Evolutionary conservation across 805 yeast species (phyloP).

Genomic region (Cyberlindnera sargentensis): DNA sequence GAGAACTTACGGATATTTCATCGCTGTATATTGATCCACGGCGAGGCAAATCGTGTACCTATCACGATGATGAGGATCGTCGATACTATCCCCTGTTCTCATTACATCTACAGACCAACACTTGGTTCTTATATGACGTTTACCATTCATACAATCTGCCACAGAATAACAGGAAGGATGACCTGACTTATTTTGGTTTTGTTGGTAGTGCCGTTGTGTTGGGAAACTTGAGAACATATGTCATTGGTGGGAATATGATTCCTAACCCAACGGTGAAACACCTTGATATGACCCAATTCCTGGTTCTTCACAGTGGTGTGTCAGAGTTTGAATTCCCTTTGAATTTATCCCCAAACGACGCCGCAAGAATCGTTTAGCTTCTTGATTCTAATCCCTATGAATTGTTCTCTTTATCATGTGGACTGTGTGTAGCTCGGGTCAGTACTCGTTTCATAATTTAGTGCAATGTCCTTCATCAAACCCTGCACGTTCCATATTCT

Average conservation of each 20-base stretch:
- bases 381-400: too few species aligned
- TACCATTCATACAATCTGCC: conserved; percentile 6
- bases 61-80: background rate
- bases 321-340: conserved; percentile 6
- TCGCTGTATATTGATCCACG: background rate
- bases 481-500: too few species aligned
- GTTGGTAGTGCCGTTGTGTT: conserved; percentile 3
- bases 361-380: background rate
- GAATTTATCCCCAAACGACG: background rate
- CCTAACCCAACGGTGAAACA: background rate
- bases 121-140: conserved; percentile 5
- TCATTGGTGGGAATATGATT: conserved; percentile 6
- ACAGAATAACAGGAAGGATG: background rate
- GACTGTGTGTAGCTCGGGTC: too few species aligned
- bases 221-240: conserved; percentile 7
- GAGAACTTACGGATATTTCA: conserved; percentile 12
- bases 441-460: too few species aligned
- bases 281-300: background rate
- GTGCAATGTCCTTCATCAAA: too few species aligned
- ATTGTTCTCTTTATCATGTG: too few species aligned
- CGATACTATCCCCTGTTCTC: conserved; percentile 1
- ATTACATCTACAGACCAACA: background rate
- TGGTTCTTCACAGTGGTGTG: conserved; percentile 4
- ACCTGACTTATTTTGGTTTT: background rate
- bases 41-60: background rate